Evolutionary conservation across 2,329 filamentous ascomycete species (phyloP).

Genomic region (Trichoderma asperellum): DNA sequence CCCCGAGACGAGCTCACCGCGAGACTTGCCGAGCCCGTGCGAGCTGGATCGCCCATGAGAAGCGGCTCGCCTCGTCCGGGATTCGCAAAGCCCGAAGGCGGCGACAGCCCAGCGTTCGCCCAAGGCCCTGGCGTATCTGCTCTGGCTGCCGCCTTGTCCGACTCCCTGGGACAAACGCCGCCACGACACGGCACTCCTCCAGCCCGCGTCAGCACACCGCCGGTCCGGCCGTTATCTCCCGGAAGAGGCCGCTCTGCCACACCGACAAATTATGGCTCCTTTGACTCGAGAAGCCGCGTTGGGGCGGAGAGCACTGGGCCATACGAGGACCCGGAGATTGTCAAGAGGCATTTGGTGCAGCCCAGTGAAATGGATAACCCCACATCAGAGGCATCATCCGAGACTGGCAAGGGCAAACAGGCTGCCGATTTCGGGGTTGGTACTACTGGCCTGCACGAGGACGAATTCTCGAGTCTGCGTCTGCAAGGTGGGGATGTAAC

Average conservation of each 20-base stretch:
- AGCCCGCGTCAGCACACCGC: conserved; percentile 62
- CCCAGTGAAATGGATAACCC: conserved; percentile 54
- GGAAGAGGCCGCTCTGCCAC: conserved; percentile 53
- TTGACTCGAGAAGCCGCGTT: conserved; percentile 68
- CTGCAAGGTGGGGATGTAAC: conserved; percentile 95
- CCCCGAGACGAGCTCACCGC: conserved; percentile 64
- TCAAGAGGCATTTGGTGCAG: conserved; percentile 85
- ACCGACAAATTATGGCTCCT: conserved; percentile 81
- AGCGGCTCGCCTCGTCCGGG: conserved; percentile 41
- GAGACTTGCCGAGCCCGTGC: conserved; percentile 62
- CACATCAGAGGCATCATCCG: conserved; percentile 53
- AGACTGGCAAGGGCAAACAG: conserved; percentile 60
- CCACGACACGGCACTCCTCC: conserved; percentile 71
- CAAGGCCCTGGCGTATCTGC: conserved; percentile 84
- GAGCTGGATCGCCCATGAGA: conserved; percentile 47
- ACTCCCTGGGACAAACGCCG: conserved; percentile 70
- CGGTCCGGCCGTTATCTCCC: conserved; percentile 42
- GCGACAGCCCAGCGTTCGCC: conserved; percentile 64
- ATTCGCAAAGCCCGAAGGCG: conserved; percentile 41
- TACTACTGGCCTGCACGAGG: conserved; percentile 56
- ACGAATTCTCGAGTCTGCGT: conserved; percentile 91
- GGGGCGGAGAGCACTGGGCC: conserved; percentile 56
- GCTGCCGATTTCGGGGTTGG: conserved; percentile 43
- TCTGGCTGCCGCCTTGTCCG: conserved; percentile 82
- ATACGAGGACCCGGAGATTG: conserved; percentile 87